Evolutionary conservation across 495 filamentous ascomycete genomes (phyloP).

Genomic region (Daldinia childiae): DNA sequence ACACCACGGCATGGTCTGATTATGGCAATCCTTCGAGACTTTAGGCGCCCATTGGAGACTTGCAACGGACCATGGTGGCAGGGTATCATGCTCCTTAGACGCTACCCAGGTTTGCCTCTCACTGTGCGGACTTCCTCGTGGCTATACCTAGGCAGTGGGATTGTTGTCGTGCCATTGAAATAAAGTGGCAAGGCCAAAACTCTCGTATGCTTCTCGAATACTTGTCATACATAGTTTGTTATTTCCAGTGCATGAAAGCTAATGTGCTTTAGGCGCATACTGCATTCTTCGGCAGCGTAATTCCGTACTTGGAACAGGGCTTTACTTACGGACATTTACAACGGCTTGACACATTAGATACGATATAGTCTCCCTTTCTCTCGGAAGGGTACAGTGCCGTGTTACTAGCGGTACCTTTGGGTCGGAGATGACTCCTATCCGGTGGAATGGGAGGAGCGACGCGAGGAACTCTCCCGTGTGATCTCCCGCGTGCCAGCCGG

Average conservation of each 20-base stretch:
- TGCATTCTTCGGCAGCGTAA: slow-evolving; percentile 21
- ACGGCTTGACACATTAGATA: slow-evolving; percentile 18
- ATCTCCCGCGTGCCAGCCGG: slow-evolving; percentile 24
- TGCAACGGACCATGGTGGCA: background rate
- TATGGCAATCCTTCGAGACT: slow-evolving; percentile 18
- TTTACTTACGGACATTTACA: slow-evolving; percentile 22
- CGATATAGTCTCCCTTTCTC: slow-evolving; percentile 23
- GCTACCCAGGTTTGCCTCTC: background rate
- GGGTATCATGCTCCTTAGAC: slow-evolving; percentile 1
- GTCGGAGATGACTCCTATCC: slow-evolving; percentile 20
- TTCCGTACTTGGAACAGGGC: slow-evolving; percentile 23
- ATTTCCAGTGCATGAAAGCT: slow-evolving; percentile 28
- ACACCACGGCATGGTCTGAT: slow-evolving; percentile 28
- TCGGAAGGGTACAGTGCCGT: slow-evolving; percentile 8
- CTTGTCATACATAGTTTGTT: slow-evolving; percentile 10
- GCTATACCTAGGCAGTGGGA: slow-evolving; percentile 7
- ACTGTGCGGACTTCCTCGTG: background rate
- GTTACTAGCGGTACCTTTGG: slow-evolving; percentile 2
- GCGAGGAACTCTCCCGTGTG: slow-evolving; percentile 9
- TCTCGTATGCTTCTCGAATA: slow-evolving; percentile 2
- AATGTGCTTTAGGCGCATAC: slow-evolving; percentile 4
- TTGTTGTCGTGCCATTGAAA: slow-evolving; percentile 15
- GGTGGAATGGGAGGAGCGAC: slow-evolving; percentile 26
- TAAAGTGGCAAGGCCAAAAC: slow-evolving; percentile 12
- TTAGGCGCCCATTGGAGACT: slow-evolving; percentile 23